Base-by-base conservation (phyloP, 1,284 basidiomycete genomes). In the Ustilago lituana region DNA sequence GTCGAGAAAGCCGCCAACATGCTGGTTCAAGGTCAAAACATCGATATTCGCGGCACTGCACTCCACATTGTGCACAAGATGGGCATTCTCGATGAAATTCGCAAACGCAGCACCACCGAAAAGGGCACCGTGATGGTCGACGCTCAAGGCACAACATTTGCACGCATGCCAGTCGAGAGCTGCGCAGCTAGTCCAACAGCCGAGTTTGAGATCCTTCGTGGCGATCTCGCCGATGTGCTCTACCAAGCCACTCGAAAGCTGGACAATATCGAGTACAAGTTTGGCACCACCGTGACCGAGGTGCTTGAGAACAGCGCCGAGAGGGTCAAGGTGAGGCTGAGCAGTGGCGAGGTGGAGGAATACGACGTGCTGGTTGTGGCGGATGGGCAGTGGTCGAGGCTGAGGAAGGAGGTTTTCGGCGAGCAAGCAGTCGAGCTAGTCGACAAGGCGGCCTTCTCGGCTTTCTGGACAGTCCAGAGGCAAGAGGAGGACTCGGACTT, bases 11-110 rank as follows among this genome's bases (percentile, higher is more conserved):
- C 68, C 10, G 51, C 66, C 8, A 33, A 43, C 10, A 64, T 83
- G 10, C 62, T 78, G 4, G 46, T 55, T 0, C 66, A 70, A 14
- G 83, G 83, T 1, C 83, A 84, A 41, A 81, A 77, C 47, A 73
- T 84, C 50, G 82, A 83, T 52, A 60, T 84, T 1, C 39, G 48
- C 7, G 73, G 70, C 3, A 66, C 49, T 9, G 82, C 76, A 1
- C 58, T 82, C 20, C 60, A 70, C 38, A 75, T 82, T 12, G 47
- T 83, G 10, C 39, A 68, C 38, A 60, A 66, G 32, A 83, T 83
- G 82, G 76, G 73, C n/a, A 37, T 83, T 6, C 46, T 67, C 15
- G 44, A 67, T 0, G 63, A 64, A 12, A 24, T 83, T 32, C 48
- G 53, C 22, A 60, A 48, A 7, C 47, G 39, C 26, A 73, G 73